Conservation (phyloP, 495 filamentous ascomycete species). For the Xylaria sp. region DNA sequence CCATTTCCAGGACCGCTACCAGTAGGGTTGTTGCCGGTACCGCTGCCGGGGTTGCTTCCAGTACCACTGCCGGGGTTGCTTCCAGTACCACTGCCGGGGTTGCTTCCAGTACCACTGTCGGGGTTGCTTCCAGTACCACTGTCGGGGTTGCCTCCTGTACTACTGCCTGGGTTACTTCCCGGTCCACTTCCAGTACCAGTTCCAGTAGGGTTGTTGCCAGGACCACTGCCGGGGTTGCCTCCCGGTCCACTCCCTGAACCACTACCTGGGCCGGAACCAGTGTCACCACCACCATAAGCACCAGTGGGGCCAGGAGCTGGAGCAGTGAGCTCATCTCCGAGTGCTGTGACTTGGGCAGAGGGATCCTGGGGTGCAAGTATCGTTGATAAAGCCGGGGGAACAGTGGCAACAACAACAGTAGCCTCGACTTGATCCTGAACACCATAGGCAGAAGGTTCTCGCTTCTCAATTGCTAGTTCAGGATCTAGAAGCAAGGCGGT, state of each 20-base stretch:
- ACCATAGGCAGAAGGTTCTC: background rate
- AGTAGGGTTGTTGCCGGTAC: background rate
- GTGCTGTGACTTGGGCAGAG: background rate
- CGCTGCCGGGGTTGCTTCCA: constrained; percentile 1
- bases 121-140: no score
- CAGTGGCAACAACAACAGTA: constrained; percentile 22
- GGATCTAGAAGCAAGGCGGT: background rate
- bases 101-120: no score
- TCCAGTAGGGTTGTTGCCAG: no score
- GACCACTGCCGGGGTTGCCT: background rate
- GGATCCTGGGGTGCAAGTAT: constrained; percentile 16
- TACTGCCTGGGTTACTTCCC: background rate
- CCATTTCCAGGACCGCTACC: constrained; percentile 6
- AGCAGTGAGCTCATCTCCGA: background rate
- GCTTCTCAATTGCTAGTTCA: constrained; percentile 18
- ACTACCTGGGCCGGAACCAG: constrained; percentile 7
- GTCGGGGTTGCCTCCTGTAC: no score
- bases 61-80: constrained; percentile 4
- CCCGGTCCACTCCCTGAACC: background rate
- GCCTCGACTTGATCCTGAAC: background rate
- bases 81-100: no score
- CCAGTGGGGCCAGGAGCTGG: constrained; percentile 7
- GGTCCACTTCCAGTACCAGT: constrained; percentile 13
- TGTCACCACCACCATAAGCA: constrained; percentile 15
- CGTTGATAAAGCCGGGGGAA: constrained; percentile 22